Base-by-base conservation (phyloP, 116 monocot species). In the Trichopus zeylanicus region DNA sequence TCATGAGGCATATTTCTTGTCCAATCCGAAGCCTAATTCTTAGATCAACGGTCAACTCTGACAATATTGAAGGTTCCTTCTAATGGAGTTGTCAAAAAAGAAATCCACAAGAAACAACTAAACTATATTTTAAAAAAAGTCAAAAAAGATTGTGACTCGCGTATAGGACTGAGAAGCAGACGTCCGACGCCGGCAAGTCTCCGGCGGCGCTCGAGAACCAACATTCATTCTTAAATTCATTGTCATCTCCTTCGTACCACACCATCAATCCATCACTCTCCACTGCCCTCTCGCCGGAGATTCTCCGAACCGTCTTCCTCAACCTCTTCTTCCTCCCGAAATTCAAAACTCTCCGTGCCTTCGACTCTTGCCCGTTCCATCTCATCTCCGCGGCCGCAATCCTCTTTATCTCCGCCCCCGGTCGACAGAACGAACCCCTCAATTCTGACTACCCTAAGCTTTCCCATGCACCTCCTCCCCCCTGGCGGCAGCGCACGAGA, bases 151-250 rank as follows among this genome's bases (percentile, higher is more conserved):
- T n/a, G 6, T 19, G 19, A 61, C 77, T 77, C 61, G 72, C 77
- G 20, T 29, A 61, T 26, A 72, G 52, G 24, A 77, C 21, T 38
- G 77, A 61, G 67, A 77, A 67, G 56, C 52, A 62, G 31, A 71
- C 66, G 15, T 67, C 67, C 35, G 3, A 32, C 5, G 55, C 30
- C 13, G 7, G 8, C 26, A 42, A 31, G 0, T 15, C 33, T 46
- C 31, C 7, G 28, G n/a, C 59, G 19, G 26, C 4, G 21, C 22
- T 13, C 49, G 57, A 24, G 32, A 34, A 33, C 16, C 51, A 52
- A 24, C 51, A 55, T 6, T 66, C 25, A 60, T 51, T 64, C 23
- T 48, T 53, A 6, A 64, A 64, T 35, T 25, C 53, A 12, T 34
- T 37, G 16, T 59, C 71, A 7, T 28, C 28, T 15, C 3, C 15